Conservation (phyloP, 1,284 basidiomycete genomes). For the Ceratobasidium sp. region DNA sequence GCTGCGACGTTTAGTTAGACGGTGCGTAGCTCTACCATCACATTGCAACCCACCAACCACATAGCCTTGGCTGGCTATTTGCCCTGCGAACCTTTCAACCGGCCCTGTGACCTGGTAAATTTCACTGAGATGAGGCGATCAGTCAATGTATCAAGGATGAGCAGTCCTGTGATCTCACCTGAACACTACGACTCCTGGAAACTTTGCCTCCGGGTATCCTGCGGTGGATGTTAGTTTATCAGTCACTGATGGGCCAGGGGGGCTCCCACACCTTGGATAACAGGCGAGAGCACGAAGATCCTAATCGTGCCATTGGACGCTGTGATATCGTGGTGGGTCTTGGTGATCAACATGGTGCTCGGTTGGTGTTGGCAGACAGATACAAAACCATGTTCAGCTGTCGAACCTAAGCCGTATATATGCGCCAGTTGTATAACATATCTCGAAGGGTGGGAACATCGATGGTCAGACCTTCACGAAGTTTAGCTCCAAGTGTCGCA, state of each 20-base stretch:
- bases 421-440: background rate
- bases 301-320: constrained; percentile 72
- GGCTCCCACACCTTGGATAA: constrained; percentile 56
- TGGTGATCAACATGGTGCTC: constrained; percentile 77
- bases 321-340: constrained; percentile 75
- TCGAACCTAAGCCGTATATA: background rate
- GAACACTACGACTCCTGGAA: constrained; percentile 84
- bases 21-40: constrained; percentile 47
- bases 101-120: constrained; percentile 89
- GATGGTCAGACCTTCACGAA: constrained; percentile 17
- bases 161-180: constrained; percentile 60
- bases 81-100: constrained; percentile 87
- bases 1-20: constrained; percentile 58
- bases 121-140: constrained; percentile 61
- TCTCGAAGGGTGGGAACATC: constrained; percentile 29
- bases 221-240: background rate
- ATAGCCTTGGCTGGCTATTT: constrained; percentile 90
- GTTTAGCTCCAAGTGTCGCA: background rate
- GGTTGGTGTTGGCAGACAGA: background rate
- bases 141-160: background rate
- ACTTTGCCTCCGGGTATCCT: constrained; percentile 82
- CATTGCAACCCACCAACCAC: constrained; percentile 67
- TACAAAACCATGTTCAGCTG: background rate
- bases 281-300: constrained; percentile 79
- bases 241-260: too few relatives aligned